Conservation (phyloP, 2,329 filamentous ascomycete species). For the Ceratocystis ficicola region DNA sequence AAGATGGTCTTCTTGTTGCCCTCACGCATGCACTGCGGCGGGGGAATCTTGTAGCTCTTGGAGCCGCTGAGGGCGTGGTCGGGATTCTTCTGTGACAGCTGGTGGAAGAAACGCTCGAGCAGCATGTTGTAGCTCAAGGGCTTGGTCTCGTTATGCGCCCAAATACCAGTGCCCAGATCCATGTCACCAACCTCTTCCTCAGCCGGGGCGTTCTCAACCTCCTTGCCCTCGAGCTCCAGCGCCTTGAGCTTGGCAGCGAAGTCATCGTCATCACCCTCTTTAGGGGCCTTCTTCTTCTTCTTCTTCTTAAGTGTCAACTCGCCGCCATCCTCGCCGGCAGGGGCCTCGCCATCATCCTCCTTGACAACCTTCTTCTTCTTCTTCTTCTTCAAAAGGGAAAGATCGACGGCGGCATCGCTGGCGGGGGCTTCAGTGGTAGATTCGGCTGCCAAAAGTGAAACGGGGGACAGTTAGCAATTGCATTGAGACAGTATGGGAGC, state of each 20-base stretch:
- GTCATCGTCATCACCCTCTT: constrained; percentile 47
- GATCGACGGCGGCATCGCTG: constrained; percentile 45
- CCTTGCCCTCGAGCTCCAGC: constrained; percentile 49
- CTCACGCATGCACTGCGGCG: constrained; percentile 96
- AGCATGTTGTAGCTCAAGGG: constrained; percentile 75
- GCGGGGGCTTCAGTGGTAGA: constrained; percentile 39
- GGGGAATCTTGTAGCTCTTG: constrained; percentile 98
- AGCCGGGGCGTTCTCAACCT: constrained; percentile 44
- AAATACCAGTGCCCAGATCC: constrained; percentile 80
- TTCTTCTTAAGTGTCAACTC: constrained; percentile 72
- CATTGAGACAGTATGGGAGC: not conserved
- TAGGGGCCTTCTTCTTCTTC: constrained; percentile 46
- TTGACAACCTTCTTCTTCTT: constrained; percentile 52
- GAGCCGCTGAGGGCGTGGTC: constrained; percentile 80
- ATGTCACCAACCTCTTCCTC: constrained; percentile 61
- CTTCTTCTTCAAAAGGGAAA: constrained; percentile 60
- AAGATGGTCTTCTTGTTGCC: constrained; percentile 99
- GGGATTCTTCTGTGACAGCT: constrained; percentile 90
- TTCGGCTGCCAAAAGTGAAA: constrained; percentile 25
- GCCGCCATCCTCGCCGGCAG: constrained; percentile 39
- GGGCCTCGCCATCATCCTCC: constrained; percentile 37
- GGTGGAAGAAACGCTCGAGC: constrained; percentile 83
- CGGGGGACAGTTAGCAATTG: constrained; percentile 10
- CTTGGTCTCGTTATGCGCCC: constrained; percentile 67
- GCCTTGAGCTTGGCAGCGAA: constrained; percentile 50